Base-by-base conservation (phyloP, 2,329 filamentous ascomycete species). In the Arthrobotrys pseudoclavata region DNA sequence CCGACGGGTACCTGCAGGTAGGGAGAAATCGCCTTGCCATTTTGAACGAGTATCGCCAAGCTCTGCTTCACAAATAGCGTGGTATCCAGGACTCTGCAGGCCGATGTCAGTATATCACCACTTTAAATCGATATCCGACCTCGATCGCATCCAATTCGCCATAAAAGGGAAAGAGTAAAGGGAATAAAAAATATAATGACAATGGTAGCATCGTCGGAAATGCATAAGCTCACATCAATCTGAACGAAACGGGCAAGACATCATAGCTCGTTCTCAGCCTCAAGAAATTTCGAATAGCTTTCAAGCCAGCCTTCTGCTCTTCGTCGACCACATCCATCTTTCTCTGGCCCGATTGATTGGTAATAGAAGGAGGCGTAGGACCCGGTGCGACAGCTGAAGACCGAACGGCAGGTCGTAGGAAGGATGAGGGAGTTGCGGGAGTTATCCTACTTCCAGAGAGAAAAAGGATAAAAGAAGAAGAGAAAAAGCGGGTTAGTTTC, bases 201-300 rank as follows among this genome's bases (percentile, higher is more conserved):
- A 20, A 4, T 13, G n/a, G 52, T 53, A 40, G 20, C 1, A 7
- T 12, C 12, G 1, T 60, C 50, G 24, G 37, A 60, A 26, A 68
- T n/a, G 31, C 10, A 22, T 34, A 34, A 40, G 69, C 75, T 53
- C 80, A 78, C 82, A 99, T 96, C 69, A 99, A 90, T 79, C 96
- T 92, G 85, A 97, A 99, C 81, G 94, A 97, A 78, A 99, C 89
- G 18, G 96, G 96, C 57, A 99, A 88, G 80, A 99, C 96, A 85
- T 99, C 96, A 86, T 99, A 99, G 84, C 94, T 97, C 40, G 93
- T 98, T 83, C 96, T 91, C 81, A 96, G 91, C 85, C 94, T 97
- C 83, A 99, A 90, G 85, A 99, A 99, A 82, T 97, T 92, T 84
- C 96, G 92, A 82, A 98, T 94, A 79, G 92, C 91, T 86, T 91